Percentiles rank a stretch among this genome's conserved stretches.
Evolutionary conservation across 345 rosid species (phyloP).

Genomic region (Syzygium aqueum): DNA sequence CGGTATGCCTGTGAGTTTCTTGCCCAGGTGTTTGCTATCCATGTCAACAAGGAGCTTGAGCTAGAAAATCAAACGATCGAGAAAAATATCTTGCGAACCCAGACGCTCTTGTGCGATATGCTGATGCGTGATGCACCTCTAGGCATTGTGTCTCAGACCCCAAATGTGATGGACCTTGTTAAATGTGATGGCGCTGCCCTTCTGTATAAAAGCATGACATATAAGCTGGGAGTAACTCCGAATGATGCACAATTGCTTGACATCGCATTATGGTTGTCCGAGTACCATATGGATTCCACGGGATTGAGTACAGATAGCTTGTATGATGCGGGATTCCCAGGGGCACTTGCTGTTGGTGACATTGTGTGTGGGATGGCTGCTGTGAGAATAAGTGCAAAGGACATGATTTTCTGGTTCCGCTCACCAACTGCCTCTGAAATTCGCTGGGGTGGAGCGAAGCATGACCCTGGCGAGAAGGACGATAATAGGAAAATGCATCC

Average conservation of each 20-base stretch:
- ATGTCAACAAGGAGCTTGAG: conserved; percentile 83
- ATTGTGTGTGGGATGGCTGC: conserved; percentile 97
- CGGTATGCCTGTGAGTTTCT: conserved; percentile 96
- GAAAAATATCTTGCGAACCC: conserved; percentile 85
- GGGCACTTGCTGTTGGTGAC: conserved; percentile 60
- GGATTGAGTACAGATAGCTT: conserved; percentile 95
- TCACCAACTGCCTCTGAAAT: conserved; percentile 79
- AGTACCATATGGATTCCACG: conserved; percentile 81
- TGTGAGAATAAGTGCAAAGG: conserved; percentile 67
- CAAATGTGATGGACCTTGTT: conserved; percentile 87
- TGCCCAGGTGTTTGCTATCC: conserved; percentile 89
- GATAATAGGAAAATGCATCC: conserved; percentile 91
- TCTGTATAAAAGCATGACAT: conserved; percentile 55
- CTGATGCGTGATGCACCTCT: conserved; percentile 90
- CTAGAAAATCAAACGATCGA: conserved; percentile 75
- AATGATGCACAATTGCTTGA: conserved; percentile 58
- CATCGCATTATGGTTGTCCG: conserved; percentile 65
- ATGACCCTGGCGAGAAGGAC: conserved; percentile 68
- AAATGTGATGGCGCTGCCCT: conserved; percentile 94
- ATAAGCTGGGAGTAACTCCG: conserved; percentile 72
- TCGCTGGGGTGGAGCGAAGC: conserved; percentile 95
- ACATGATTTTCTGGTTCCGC: conserved; percentile 91
- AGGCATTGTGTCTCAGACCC: conserved; percentile 80
- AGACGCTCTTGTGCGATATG: conserved; percentile 93
- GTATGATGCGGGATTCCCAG: conserved; percentile 80